Conservation (phyloP, 2,329 filamentous ascomycete genomes). For the Magnaporthiopsis incrustans region DNA sequence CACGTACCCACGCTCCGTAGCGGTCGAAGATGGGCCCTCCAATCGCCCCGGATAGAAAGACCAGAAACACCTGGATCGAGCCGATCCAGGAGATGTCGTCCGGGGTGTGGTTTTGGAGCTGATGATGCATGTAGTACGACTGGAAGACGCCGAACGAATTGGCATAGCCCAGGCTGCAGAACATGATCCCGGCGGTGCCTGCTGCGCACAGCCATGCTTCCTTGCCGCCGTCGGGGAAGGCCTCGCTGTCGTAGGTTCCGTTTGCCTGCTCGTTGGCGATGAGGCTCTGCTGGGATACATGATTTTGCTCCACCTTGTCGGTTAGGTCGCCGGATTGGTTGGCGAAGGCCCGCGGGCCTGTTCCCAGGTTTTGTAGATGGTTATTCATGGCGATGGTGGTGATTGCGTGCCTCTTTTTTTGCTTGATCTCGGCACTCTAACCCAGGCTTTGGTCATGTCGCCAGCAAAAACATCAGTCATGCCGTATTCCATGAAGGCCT, state of each 20-base stretch:
- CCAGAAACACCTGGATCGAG: conserved; percentile 44
- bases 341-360: no score
- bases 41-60: conserved; percentile 46
- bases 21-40: conserved; percentile 41
- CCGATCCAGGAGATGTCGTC: conserved; percentile 47
- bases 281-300: conserved; percentile 1
- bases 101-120: conserved; percentile 27
- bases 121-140: conserved; percentile 35
- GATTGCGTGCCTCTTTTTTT: no score
- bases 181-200: conserved; percentile 17
- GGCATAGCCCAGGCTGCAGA: conserved; percentile 36
- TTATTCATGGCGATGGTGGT: no score
- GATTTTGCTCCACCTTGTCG: neutral
- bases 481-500: no score
- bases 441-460: no score
- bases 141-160: conserved; percentile 50
- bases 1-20: conserved; percentile 30
- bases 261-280: neutral
- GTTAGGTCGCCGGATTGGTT: neutral
- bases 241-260: conserved; percentile 16
- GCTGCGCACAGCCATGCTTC: conserved; percentile 34
- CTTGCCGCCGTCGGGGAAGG: conserved; percentile 38
- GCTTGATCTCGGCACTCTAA: no score
- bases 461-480: no score
- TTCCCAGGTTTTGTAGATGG: no score